Evolutionary conservation across 306 rosid genomes (phyloP).

Genomic region (Sophora flavescens): DNA sequence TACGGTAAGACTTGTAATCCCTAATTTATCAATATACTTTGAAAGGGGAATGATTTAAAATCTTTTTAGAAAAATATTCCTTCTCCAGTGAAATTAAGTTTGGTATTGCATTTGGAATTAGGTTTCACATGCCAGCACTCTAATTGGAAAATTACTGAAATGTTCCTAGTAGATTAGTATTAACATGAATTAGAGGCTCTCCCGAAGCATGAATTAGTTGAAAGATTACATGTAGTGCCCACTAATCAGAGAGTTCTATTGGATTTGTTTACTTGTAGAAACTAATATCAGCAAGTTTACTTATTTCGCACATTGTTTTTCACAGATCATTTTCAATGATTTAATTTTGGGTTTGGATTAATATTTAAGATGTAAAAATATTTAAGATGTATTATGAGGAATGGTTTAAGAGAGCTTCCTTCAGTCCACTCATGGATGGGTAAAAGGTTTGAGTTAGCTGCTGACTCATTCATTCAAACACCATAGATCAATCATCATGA

Average conservation of each 20-base stretch:
- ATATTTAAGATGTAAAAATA: neutral
- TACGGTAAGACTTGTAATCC: conserved; percentile 1
- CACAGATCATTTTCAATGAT: neutral
- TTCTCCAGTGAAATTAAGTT: neutral
- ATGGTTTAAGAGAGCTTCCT: conserved; percentile 82
- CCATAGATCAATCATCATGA: conserved; percentile 55
- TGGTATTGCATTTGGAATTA: neutral
- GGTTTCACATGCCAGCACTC: neutral
- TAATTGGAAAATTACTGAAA: neutral
- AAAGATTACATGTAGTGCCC: neutral
- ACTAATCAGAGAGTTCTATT: neutral
- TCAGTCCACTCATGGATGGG: conserved; percentile 94
- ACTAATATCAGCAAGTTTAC: neutral
- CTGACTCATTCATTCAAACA: conserved; percentile 97
- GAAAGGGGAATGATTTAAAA: neutral
- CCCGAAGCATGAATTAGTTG: no score
- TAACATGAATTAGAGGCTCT: no score
- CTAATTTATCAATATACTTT: neutral
- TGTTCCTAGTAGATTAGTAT: neutral
- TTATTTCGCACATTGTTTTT: neutral
- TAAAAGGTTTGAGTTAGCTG: conserved; percentile 79
- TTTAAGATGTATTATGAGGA: conserved; percentile 15
- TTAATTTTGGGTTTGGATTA: neutral
- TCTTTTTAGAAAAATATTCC: neutral
- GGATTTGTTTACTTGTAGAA: neutral